A percentile compares a stretch with the other conserved stretches of the same genome.
These are phyloP conservation scores for Bruguiera parviflora DNA, from an alignment of 345 rosid species.

Conservation along the genomic window DNA sequence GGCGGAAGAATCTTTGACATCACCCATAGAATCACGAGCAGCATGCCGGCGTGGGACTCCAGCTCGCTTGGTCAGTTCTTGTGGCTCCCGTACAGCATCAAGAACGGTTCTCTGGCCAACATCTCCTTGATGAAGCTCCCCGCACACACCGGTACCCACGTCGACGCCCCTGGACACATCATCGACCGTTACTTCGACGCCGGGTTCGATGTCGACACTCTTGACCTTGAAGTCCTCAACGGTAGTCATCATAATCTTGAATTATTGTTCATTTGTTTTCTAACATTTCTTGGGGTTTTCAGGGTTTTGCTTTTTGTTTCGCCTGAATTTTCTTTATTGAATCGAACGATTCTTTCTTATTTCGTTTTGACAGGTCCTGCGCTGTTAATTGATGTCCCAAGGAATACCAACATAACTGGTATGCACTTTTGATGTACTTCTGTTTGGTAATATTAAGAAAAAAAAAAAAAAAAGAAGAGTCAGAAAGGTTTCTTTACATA, in stretches of 20 bases:
- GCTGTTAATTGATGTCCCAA: slow-evolving; percentile 57
- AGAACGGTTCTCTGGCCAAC: slow-evolving; percentile 77
- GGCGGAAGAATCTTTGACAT: slow-evolving; percentile 71
- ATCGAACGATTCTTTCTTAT: neutral
- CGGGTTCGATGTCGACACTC: slow-evolving; percentile 84
- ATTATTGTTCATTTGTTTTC: neutral
- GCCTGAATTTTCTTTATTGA: neutral
- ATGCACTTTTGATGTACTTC: neutral
- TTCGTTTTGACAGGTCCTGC: slow-evolving; percentile 40
- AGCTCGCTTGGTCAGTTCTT: slow-evolving; percentile 58
- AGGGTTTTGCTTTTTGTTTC: neutral
- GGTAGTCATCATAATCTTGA: slow-evolving; percentile 27
- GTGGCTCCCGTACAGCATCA: slow-evolving; percentile 70
- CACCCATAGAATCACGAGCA: slow-evolving; percentile 54
- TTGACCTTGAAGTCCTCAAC: slow-evolving; percentile 52
- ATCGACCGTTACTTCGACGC: slow-evolving; percentile 74
- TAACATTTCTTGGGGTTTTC: neutral
- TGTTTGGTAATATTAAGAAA: too few relatives aligned
- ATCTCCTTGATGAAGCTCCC: slow-evolving; percentile 73
- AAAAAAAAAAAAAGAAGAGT: too few relatives aligned
- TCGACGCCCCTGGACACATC: slow-evolving; percentile 85
- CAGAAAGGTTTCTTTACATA: too few relatives aligned
- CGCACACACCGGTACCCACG: slow-evolving; percentile 83
- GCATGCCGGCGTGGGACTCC: slow-evolving; percentile 52
- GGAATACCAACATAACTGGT: slow-evolving; percentile 69